Conservation (phyloP, 202 grass and related monocot genomes). For the Setaria viridis region DNA sequence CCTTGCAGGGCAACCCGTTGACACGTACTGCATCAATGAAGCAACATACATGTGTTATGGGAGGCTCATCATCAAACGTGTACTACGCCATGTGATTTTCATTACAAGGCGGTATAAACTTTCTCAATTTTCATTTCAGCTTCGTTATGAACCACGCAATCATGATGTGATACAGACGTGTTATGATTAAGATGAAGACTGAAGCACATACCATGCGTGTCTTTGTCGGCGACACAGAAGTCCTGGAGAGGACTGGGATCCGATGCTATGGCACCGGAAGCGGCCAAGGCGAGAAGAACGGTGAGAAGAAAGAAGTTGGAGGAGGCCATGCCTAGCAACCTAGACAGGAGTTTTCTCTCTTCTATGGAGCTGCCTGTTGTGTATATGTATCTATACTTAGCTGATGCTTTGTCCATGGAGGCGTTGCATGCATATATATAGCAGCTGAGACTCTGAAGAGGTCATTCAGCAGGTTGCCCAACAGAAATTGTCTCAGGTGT, state of each 20-base stretch:
- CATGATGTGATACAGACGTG: too few relatives aligned
- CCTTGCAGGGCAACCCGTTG: too few relatives aligned
- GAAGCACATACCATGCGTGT: slow-evolving; percentile 10
- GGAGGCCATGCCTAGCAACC: background rate
- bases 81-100: background rate
- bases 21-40: too few relatives aligned
- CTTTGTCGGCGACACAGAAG: slow-evolving; percentile 41
- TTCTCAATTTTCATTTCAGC: background rate
- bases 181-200: background rate
- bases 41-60: background rate
- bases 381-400: background rate
- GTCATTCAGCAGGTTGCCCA: background rate
- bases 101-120: too few relatives aligned
- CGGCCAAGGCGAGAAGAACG: background rate
- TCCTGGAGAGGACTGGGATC: slow-evolving; percentile 43
- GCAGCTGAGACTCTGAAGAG: background rate
- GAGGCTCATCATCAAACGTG: background rate
- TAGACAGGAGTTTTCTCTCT: too few relatives aligned
- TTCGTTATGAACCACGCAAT: background rate
- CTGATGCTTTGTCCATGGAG: background rate
- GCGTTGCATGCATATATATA: slow-evolving; percentile 1
- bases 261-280: background rate
- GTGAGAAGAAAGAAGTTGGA: background rate
- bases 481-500: background rate
- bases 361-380: background rate